Conservation (phyloP, 495 filamentous ascomycete genomes). For the Aspergillus diversus region DNA sequence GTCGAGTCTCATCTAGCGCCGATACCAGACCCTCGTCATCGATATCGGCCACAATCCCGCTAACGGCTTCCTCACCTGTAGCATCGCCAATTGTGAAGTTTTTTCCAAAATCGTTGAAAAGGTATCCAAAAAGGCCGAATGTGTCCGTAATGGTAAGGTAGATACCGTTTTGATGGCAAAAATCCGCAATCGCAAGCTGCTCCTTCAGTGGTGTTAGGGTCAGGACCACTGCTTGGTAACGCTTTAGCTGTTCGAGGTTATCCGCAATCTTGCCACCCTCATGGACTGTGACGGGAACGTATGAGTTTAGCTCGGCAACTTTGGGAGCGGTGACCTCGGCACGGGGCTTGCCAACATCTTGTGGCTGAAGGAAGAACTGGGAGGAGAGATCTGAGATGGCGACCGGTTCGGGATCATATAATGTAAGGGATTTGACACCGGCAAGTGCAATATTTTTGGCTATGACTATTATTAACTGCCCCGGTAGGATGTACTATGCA, state of each 20-base stretch:
- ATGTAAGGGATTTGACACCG: conserved; percentile 86
- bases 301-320: conserved; percentile 93
- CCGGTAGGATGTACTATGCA: neutral
- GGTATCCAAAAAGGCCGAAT: conserved; percentile 89
- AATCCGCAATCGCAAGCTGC: conserved; percentile 83
- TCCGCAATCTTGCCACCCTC: conserved; percentile 63
- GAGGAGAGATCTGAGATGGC: conserved; percentile 86
- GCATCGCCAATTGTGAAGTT: conserved; percentile 88
- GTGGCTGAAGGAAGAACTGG: conserved; percentile 90
- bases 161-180: conserved; percentile 90
- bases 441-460: conserved; percentile 99
- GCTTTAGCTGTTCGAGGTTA: conserved; percentile 76
- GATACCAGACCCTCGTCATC: conserved; percentile 89
- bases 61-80: conserved; percentile 85
- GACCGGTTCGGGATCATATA: conserved; percentile 82
- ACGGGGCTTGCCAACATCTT: conserved; percentile 91
- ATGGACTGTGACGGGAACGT: conserved; percentile 84
- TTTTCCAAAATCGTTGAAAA: conserved; percentile 97
- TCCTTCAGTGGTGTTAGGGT: conserved; percentile 79
- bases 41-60: conserved; percentile 88
- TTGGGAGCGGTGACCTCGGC: conserved; percentile 84
- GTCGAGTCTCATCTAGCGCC: conserved; percentile 91
- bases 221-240: conserved; percentile 90
- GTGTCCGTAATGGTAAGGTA: conserved; percentile 86
- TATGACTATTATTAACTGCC: conserved; percentile 30